Evolutionary conservation across 345 rosid genomes (phyloP), one percentile per base, ranked within the genome.

Genomic region (Schrenkiella parvula): DNA sequence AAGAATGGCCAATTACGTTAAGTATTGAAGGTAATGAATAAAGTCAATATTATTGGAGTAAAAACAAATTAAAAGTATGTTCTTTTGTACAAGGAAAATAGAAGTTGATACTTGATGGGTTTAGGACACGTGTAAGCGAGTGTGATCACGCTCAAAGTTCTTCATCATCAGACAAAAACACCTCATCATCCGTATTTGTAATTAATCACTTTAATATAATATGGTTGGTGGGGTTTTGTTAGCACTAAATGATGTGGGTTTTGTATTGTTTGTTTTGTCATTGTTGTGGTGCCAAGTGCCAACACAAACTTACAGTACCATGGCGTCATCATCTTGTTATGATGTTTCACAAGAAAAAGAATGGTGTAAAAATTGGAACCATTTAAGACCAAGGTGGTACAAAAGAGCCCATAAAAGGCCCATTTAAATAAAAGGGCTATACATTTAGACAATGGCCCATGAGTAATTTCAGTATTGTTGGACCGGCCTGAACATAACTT

Each of bases 61-160:
- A 22, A 8, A 48, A 23, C 15, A 50, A 50, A 5, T 50, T 50
- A 31, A 25, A 52, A 14, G 34, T 14, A 51, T 51, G 19, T 26
- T 13, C 3, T 50, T 23, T 31, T 14, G 57, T 54, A 6, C 2
- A 28, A 53, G 58, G 21, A 53, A 28, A 32, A 15, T 34, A 56
- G 41, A 31, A 55, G 51, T 14, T 38, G 58, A 25, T 48, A 25
- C 11, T 54, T 42, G 50, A 28, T 71, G 65, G 56, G 37, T 42
- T 29, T 5, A 14, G 21, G 11, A 44, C 65, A 73, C 77, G 66
- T 55, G 63, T 62, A n/a, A 31, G 54, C 75, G 38, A 63, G 47
- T 28, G 60, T 26, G 41, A n/a, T 38, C 59, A 66, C 34, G 66
- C 34, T 31, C 34, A 57, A 28, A 73, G 35, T 29, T 66, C 66